These are phyloP conservation scores for Westerdykella ornata DNA, from an alignment of 2,329 filamentous ascomycete species.

Conservation along the genomic window DNA sequence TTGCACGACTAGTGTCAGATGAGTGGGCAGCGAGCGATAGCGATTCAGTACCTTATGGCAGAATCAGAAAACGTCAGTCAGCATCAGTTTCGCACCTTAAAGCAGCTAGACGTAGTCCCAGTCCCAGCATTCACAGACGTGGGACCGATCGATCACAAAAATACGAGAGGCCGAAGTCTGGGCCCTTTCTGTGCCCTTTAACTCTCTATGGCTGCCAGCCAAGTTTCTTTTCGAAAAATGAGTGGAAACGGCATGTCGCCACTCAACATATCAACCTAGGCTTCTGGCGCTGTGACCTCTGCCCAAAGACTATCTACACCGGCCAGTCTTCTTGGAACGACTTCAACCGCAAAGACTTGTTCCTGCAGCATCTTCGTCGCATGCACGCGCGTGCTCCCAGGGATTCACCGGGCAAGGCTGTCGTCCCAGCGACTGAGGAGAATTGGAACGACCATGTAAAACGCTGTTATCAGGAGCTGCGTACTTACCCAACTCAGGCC, in stretches of 20 bases:
- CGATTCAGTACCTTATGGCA: no score
- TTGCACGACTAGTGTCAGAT: no score
- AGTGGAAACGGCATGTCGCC: conserved; percentile 86
- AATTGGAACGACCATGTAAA: conserved; percentile 52
- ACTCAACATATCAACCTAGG: conserved; percentile 71
- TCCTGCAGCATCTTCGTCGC: conserved; percentile 77
- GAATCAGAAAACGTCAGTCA: no score
- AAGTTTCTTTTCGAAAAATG: conserved; percentile 76
- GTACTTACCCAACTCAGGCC: conserved; percentile 55
- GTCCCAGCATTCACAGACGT: no score
- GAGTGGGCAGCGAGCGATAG: no score
- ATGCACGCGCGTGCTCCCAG: no score
- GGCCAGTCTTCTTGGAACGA: no score
- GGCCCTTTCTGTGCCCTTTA: conserved; percentile 71
- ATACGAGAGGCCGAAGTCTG: no score
- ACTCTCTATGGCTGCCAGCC: conserved; percentile 66
- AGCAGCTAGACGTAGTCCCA: no score
- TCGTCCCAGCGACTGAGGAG: conserved; percentile 46
- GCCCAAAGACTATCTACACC: conserved; percentile 35
- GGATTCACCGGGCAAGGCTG: no score
- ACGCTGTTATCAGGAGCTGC: conserved; percentile 55
- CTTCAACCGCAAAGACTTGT: conserved; percentile 91
- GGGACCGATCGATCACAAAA: no score
- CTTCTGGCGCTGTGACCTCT: conserved; percentile 70
- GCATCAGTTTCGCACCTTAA: no score